These are phyloP conservation scores for Cutaneotrichosporon cavernicola DNA, from an alignment of 1,284 basidiomycete genomes.

Conservation along the genomic window DNA sequence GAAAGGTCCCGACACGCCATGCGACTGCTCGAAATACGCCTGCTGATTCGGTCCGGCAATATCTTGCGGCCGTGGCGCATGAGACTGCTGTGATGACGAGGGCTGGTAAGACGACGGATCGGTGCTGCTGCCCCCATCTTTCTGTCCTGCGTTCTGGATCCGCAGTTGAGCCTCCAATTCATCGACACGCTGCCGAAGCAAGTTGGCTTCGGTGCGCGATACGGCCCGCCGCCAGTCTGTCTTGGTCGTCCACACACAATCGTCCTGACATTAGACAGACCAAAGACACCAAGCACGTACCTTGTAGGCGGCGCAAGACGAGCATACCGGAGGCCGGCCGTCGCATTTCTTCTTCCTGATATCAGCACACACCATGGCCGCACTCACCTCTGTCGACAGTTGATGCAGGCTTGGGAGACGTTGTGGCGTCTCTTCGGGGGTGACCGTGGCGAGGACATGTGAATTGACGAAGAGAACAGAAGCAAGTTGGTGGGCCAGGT, in stretches of 20 bases:
- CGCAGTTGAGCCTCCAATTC: constrained; percentile 28
- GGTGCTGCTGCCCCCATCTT: background rate
- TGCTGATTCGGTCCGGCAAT: background rate
- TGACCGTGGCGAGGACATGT: background rate
- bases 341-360: constrained; percentile 45
- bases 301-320: constrained; percentile 41
- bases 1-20: background rate
- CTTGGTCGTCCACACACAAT: constrained; percentile 33
- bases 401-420: constrained; percentile 21
- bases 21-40: background rate
- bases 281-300: constrained; percentile 17
- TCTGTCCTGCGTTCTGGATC: background rate
- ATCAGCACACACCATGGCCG: no score
- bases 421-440: constrained; percentile 7
- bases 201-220: constrained; percentile 33
- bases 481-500: background rate
- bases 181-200: constrained; percentile 31
- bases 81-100: background rate
- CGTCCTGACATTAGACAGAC: constrained; percentile 27
- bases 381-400: constrained; percentile 22
- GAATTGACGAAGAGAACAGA: background rate
- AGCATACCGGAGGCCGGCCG: constrained; percentile 39
- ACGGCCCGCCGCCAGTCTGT: constrained; percentile 36
- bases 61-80: background rate
- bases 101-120: background rate